A percentile compares a stretch with the other conserved stretches of the same genome.
Evolutionary conservation across 768 basidiomycete genomes (phyloP).

Genomic region (Postia placenta): DNA sequence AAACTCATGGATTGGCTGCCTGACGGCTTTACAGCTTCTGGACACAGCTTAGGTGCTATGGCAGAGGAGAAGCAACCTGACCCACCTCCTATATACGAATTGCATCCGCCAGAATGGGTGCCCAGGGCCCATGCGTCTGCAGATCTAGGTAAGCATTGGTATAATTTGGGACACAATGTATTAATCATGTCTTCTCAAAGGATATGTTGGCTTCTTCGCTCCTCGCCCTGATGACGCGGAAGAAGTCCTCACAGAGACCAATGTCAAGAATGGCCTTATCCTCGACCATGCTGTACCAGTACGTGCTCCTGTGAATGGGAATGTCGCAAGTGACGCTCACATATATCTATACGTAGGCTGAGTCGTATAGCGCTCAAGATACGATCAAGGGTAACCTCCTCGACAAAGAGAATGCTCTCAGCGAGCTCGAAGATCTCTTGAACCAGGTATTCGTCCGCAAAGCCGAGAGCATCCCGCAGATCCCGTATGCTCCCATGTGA

Average conservation of each 20-base stretch:
- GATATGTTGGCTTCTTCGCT: conserved; percentile 73
- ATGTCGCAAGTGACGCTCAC: no score
- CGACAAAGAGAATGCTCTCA: conserved; percentile 44
- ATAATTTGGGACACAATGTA: background rate
- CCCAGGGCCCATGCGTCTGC: conserved; percentile 59
- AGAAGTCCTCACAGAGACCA: conserved; percentile 57
- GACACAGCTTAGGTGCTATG: no score
- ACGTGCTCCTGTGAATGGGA: conserved; percentile 23
- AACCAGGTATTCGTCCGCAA: conserved; percentile 66
- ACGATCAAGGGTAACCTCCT: conserved; percentile 46
- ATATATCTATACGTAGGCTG: conserved; percentile 40
- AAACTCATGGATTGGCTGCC: no score
- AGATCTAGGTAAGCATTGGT: conserved; percentile 49
- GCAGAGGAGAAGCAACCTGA: conserved; percentile 27
- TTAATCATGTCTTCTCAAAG: conserved; percentile 30
- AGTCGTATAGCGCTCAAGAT: conserved; percentile 55
- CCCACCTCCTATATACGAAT: conserved; percentile 46
- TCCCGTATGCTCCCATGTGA: conserved; percentile 48
- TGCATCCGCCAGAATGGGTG: conserved; percentile 69
- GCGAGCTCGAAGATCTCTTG: conserved; percentile 69
- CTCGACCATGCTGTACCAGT: conserved; percentile 54
- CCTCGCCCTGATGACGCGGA: conserved; percentile 72
- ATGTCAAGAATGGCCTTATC: conserved; percentile 61
- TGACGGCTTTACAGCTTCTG: no score
- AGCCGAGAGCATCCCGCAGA: conserved; percentile 44